phyloP scores from a whole-genome alignment of 768 basidiomycete species.

The Filobasidium floriforme region DNA sequence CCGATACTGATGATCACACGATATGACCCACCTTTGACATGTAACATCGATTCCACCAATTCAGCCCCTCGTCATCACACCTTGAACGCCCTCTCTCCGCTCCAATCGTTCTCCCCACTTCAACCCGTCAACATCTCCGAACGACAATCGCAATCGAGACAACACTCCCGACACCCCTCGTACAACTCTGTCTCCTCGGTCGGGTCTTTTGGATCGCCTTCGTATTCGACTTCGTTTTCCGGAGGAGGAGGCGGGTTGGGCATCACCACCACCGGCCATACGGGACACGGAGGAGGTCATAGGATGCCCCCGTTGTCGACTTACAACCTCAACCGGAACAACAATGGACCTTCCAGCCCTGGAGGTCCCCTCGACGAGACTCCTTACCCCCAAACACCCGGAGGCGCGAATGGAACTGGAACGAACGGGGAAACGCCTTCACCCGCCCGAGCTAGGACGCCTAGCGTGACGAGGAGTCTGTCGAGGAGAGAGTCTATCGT shows the following conservation, averaged over 20 bases:
- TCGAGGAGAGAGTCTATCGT: conserved; percentile 11
- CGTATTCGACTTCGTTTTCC: not conserved
- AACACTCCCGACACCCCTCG: conserved; percentile 13
- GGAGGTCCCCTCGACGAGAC: not conserved
- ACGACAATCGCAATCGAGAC: not conserved
- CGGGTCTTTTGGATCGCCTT: conserved; percentile 6
- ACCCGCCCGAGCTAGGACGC: not conserved
- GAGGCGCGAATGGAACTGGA: not conserved
- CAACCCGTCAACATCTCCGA: conserved; percentile 16
- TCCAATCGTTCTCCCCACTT: conserved; percentile 41
- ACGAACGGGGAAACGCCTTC: not conserved
- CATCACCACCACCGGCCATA: conserved; percentile 5
- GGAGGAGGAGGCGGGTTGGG: conserved; percentile 7
- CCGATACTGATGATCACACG: too few relatives aligned
- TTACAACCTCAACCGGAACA: not conserved
- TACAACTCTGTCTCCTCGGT: conserved; percentile 13
- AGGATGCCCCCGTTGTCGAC: not conserved
- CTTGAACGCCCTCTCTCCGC: conserved; percentile 36
- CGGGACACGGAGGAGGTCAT: not conserved
- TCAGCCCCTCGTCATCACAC: conserved; percentile 26
- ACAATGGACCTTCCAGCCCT: not conserved
- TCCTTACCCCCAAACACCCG: not conserved
- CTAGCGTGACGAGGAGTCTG: conserved; percentile 17
- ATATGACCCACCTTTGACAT: too few relatives aligned
- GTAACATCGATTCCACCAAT: too few relatives aligned